These are phyloP conservation scores for Candida freyschussii DNA, from an alignment of 1,139 yeast species.

Conservation along the genomic window DNA sequence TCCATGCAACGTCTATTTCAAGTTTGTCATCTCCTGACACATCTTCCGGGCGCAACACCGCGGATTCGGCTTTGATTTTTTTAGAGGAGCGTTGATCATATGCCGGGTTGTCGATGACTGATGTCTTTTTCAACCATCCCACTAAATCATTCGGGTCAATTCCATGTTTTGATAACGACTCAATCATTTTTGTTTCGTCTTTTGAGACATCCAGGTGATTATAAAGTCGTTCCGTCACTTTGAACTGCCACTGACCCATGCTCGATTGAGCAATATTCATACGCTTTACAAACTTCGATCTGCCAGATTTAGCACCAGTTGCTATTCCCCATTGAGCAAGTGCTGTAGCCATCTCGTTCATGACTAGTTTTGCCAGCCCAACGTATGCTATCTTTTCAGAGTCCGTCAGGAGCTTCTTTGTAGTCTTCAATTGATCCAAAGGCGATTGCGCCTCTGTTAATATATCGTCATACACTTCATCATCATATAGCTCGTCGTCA, in stretches of 20 bases:
- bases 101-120: slow-evolving; percentile 38
- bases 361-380: slow-evolving; percentile 72
- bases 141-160: slow-evolving; percentile 69
- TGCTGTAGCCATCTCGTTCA: slow-evolving; percentile 77
- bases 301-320: slow-evolving; percentile 36
- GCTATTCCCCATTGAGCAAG: slow-evolving; percentile 58
- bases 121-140: slow-evolving; percentile 45
- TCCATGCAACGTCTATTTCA: slow-evolving; percentile 86
- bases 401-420: slow-evolving; percentile 77
- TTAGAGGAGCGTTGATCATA: slow-evolving; percentile 18
- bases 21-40: slow-evolving; percentile 34
- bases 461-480: slow-evolving; percentile 26
- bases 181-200: slow-evolving; percentile 85
- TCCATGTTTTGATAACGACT: slow-evolving; percentile 79
- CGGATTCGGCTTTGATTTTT: slow-evolving; percentile 3
- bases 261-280: slow-evolving; percentile 72
- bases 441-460: slow-evolving; percentile 39
- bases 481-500: slow-evolving; percentile 25
- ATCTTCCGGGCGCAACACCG: slow-evolving; percentile 24
- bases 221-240: slow-evolving; percentile 65
- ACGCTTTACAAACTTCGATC: slow-evolving; percentile 47
- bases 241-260: slow-evolving; percentile 81
- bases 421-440: slow-evolving; percentile 64
- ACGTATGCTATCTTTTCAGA: slow-evolving; percentile 89
- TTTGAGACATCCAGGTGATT: slow-evolving; percentile 71